Base-by-base conservation (phyloP, 202 grass and related monocot genomes). In the Brachypodium distachyon region DNA sequence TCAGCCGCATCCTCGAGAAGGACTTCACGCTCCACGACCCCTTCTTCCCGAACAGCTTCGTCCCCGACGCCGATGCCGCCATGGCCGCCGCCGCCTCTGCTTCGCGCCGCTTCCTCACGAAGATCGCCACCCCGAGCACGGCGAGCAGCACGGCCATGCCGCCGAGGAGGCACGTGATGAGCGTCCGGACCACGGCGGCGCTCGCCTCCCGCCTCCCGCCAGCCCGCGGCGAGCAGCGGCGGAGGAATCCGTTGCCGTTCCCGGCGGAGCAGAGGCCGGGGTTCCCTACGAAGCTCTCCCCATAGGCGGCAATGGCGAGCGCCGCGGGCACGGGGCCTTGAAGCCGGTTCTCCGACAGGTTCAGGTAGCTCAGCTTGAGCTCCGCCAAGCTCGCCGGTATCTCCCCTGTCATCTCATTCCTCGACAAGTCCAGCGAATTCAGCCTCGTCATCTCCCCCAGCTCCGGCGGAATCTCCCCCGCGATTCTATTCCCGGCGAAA, bases 21-120 rank as follows among this genome's bases (percentile, higher is more conserved):
- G 94, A 91, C 76, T 91, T 97, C 38, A 97, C 25, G 65, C 88
- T 76, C 94, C 94, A 97, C 0, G 94, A 93, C 0, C 74, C 66
- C 40, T 87, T 85, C 72, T 93, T 97, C 14, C 33, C 61, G 59
- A 90, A 70, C 54, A 86, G 74, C 33, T 72, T 51, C 13, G 61
- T 12, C n/a, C 31, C 25, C 3, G 18, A 25, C 9, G 18, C 25
- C 34, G 46, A n/a, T n/a, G n/a, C n/a, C n/a, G 41, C n/a, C 31
- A 37, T 9, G 14, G 43, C 63, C 12, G 2, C 70, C 36, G 67
- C 73, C 57, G 59, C 61, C n/a, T 12, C 64, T 1, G 56, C 56
- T 28, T 59, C 27, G 9, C 57, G 80, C 5, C 81, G 81, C 64
- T 77, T 93, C 69, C 52, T 83, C 12, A 93, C 28, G 70, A 76